Conservation (phyloP, 495 filamentous ascomycete species). For the Neurospora sp. region DNA sequence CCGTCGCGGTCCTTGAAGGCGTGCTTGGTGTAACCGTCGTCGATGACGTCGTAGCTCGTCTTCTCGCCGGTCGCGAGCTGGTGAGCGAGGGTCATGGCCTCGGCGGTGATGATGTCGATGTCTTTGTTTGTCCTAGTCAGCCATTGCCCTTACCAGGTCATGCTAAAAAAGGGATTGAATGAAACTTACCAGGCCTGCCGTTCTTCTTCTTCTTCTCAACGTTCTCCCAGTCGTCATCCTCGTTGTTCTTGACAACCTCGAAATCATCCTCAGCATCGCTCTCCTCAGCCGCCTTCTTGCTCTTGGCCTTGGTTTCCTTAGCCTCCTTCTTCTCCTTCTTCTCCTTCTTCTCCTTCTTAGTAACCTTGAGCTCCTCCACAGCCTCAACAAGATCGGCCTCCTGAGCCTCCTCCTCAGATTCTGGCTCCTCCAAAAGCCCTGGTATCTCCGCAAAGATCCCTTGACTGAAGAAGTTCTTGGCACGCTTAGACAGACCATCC, state of each 20-base stretch:
- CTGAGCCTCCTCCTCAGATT: constrained; percentile 41
- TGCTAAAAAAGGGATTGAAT: neutral
- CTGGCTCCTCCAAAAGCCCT: constrained; percentile 44
- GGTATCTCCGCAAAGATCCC: constrained; percentile 83
- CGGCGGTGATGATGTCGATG: constrained; percentile 96
- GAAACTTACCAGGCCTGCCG: constrained; percentile 53
- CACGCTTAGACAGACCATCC: constrained; percentile 65
- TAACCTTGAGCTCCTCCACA: neutral
- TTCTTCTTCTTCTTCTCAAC: constrained; percentile 56
- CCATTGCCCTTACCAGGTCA: constrained; percentile 4
- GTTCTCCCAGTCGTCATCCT: constrained; percentile 59
- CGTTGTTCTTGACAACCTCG: constrained; percentile 44
- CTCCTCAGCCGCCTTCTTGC: constrained; percentile 18
- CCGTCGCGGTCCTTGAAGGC: constrained; percentile 87
- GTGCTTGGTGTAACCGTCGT: constrained; percentile 89
- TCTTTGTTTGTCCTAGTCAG: constrained; percentile 43
- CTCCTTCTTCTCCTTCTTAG: constrained; percentile 9
- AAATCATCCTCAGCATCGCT: constrained; percentile 32
- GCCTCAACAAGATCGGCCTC: constrained; percentile 9
- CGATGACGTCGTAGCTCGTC: constrained; percentile 63
- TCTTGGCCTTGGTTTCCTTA: constrained; percentile 8
- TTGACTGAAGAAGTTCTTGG: constrained; percentile 84
- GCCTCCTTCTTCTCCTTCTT: constrained; percentile 7
- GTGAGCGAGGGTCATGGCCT: constrained; percentile 98
- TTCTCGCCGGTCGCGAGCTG: constrained; percentile 79